A percentile compares a stretch with the other conserved stretches of the same genome.
Conservation (phyloP, 257 asterid genomes). For the Plectranthus barbatus region DNA sequence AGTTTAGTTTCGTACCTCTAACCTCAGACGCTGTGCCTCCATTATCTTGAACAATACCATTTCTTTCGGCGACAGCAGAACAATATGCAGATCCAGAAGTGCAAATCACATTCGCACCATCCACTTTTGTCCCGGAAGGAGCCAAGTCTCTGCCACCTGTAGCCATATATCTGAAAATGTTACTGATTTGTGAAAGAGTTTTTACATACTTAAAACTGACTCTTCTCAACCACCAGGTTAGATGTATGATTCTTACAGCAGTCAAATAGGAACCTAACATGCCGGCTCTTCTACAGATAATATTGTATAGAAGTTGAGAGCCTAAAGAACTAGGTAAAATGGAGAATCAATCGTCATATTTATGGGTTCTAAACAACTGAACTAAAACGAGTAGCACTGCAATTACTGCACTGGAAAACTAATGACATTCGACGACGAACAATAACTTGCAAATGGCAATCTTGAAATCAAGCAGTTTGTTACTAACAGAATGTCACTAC, state of each 20-base stretch:
- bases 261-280: too few relatives aligned
- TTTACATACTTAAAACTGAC: neutral
- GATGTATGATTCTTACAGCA: too few relatives aligned
- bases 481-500: neutral
- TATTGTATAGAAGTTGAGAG: too few relatives aligned
- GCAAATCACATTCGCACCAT: neutral
- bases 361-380: neutral
- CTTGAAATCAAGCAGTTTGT: neutral
- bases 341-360: neutral
- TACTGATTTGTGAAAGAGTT: neutral
- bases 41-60: neutral
- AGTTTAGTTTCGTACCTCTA: slow-evolving; percentile 1
- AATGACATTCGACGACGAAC: neutral
- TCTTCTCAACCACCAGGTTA: neutral
- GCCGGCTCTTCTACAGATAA: too few relatives aligned
- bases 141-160: neutral
- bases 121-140: neutral
- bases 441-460: neutral
- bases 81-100: neutral
- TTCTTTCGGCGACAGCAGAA: neutral
- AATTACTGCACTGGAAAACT: neutral
- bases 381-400: neutral
- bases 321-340: neutral
- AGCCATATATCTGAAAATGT: neutral
- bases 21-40: neutral